Evolutionary conservation across 2,329 filamentous ascomycete genomes (phyloP).

Genomic region (Hypoxylon sp.): DNA sequence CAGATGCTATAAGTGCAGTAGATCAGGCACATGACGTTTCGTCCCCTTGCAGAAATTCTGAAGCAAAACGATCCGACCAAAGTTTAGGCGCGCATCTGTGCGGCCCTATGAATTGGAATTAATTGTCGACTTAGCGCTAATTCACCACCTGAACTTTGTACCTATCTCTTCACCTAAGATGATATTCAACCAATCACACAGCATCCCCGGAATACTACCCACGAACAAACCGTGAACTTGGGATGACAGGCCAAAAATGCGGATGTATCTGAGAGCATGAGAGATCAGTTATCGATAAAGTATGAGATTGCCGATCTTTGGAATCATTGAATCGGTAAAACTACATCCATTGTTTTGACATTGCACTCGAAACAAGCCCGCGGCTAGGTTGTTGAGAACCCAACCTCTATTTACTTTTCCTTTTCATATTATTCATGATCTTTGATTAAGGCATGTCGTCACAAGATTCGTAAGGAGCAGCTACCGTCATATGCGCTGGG

Average conservation of each 20-base stretch:
- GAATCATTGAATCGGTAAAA: slow-evolving; percentile 24
- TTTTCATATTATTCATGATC: slow-evolving; percentile 1
- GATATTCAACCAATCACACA: slow-evolving; percentile 22
- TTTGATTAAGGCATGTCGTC: background rate
- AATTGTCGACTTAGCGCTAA: slow-evolving; percentile 17
- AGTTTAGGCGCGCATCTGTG: slow-evolving; percentile 38
- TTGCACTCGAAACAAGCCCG: slow-evolving; percentile 26
- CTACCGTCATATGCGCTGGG: too few relatives aligned
- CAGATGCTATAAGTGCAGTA: slow-evolving; percentile 22
- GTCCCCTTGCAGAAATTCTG: slow-evolving; percentile 49
- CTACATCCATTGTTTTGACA: slow-evolving; percentile 27
- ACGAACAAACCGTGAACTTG: slow-evolving; percentile 13
- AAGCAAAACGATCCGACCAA: slow-evolving; percentile 46
- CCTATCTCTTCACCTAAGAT: background rate
- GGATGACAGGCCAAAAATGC: slow-evolving; percentile 17
- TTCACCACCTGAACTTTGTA: slow-evolving; percentile 19
- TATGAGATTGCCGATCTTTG: slow-evolving; percentile 28
- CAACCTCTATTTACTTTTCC: too few relatives aligned
- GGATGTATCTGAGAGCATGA: background rate
- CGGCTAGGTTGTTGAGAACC: too few relatives aligned
- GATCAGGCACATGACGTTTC: slow-evolving; percentile 52
- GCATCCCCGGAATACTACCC: background rate
- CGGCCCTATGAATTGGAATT: too few relatives aligned
- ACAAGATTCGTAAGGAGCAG: too few relatives aligned
- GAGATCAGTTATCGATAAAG: slow-evolving; percentile 21